Percentiles rank a stretch among this genome's conserved stretches.
These are phyloP conservation scores for Rhodotorula diobovata DNA, from an alignment of 768 basidiomycete species.

Conservation along the genomic window DNA sequence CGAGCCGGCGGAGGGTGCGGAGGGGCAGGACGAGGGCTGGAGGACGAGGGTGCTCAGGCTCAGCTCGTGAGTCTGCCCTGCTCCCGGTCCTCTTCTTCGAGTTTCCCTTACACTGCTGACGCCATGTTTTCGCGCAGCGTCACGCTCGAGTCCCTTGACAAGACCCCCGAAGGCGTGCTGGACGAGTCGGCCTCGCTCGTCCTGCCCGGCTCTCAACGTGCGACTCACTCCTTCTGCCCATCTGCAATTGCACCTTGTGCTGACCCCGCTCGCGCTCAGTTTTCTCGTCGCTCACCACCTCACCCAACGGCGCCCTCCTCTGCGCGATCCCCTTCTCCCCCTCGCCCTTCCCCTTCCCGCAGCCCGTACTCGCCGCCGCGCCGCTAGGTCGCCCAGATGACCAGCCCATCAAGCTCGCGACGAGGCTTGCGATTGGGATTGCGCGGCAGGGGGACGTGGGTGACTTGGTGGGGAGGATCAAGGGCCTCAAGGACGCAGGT, in stretches of 20 bases:
- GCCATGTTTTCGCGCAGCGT: not conserved
- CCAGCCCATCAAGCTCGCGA: not conserved
- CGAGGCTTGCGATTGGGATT: not conserved
- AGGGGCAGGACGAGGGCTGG: not conserved
- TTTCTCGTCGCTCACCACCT: not conserved
- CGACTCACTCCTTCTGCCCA: not conserved
- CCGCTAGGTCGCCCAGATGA: not conserved
- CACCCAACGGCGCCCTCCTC: conserved; percentile 9
- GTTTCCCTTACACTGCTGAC: no score
- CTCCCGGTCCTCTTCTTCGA: no score
- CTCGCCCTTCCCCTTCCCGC: not conserved
- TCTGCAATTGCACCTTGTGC: no score
- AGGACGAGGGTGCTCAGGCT: not conserved
- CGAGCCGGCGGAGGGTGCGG: not conserved
- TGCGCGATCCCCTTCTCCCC: conserved; percentile 7
- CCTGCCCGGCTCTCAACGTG: not conserved
- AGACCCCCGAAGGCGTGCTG: not conserved
- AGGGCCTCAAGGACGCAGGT: not conserved
- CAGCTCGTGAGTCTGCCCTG: conserved; percentile 6
- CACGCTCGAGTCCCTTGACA: conserved; percentile 9
- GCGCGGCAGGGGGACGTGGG: not conserved
- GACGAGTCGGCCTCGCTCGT: not conserved
- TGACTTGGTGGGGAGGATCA: conserved; percentile 3
- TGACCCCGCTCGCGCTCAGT: not conserved
- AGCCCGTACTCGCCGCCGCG: not conserved